Evolutionary conservation across 2,329 filamentous ascomycete genomes (phyloP).

Genomic region (Hypoxylon sp.): DNA sequence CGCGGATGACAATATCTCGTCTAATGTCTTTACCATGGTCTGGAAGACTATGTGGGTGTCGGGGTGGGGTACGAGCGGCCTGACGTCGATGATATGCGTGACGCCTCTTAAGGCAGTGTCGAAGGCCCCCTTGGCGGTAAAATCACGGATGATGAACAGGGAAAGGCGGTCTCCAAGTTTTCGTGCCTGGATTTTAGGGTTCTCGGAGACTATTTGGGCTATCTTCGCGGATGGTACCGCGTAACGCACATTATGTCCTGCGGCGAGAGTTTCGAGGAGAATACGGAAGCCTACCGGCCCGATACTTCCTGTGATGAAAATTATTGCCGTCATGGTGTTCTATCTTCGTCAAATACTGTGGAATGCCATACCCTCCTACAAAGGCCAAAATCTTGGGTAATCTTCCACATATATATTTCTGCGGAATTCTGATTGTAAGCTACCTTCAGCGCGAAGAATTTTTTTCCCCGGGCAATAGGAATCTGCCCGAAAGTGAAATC

Average conservation of each 20-base stretch:
- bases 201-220: constrained; percentile 43
- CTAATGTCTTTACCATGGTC: constrained; percentile 42
- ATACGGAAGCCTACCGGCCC: constrained; percentile 52
- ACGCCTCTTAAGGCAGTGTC: constrained; percentile 47
- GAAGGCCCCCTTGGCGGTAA: constrained; percentile 47
- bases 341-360: background rate
- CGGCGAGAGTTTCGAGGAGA: constrained; percentile 47
- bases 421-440: background rate
- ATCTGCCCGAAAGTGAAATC: background rate
- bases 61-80: constrained; percentile 45
- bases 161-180: constrained; percentile 43
- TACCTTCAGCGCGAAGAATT: background rate
- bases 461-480: background rate
- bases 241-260: constrained; percentile 50
- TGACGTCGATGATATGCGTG: constrained; percentile 51
- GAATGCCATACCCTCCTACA: background rate
- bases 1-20: constrained; percentile 44
- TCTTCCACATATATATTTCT: background rate
- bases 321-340: constrained; percentile 21
- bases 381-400: background rate
- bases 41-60: constrained; percentile 46
- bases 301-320: constrained; percentile 51
- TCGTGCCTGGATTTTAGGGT: constrained; percentile 47
- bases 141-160: constrained; percentile 46
- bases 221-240: constrained; percentile 49